Evolutionary conservation across 2,329 filamentous ascomycete genomes (phyloP).

Genomic region (Aureobasidium uvarum): DNA sequence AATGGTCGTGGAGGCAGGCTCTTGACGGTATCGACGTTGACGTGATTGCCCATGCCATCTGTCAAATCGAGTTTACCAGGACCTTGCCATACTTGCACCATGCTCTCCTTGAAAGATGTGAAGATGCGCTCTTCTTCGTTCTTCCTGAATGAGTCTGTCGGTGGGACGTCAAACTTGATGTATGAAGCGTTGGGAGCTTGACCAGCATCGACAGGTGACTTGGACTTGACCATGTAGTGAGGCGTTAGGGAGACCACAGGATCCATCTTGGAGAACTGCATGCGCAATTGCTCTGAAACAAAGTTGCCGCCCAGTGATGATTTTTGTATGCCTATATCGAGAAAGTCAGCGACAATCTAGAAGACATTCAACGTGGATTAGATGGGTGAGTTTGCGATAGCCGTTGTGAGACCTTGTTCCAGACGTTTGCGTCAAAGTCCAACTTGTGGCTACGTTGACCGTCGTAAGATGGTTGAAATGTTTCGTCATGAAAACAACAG

Average conservation of each 20-base stretch:
- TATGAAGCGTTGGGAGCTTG: slow-evolving; percentile 73
- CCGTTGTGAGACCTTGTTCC: not conserved
- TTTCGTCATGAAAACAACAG: not conserved
- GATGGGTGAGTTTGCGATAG: not conserved
- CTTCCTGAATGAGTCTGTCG: slow-evolving; percentile 68
- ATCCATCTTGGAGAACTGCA: slow-evolving; percentile 66
- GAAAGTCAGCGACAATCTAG: not conserved
- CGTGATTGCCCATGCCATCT: slow-evolving; percentile 47
- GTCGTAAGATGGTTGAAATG: slow-evolving; percentile 28
- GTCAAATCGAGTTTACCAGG: slow-evolving; percentile 62
- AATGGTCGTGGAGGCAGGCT: slow-evolving; percentile 79
- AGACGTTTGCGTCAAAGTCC: not conserved
- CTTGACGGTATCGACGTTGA: slow-evolving; percentile 73
- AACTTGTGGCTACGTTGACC: slow-evolving; percentile 27
- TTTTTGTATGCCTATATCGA: slow-evolving; percentile 65
- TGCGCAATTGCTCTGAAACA: slow-evolving; percentile 82
- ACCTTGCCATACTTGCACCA: slow-evolving; percentile 89
- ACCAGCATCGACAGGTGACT: slow-evolving; percentile 83
- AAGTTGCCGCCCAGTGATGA: slow-evolving; percentile 86
- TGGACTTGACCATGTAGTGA: slow-evolving; percentile 83
- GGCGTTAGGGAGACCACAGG: slow-evolving; percentile 75
- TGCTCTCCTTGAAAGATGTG: slow-evolving; percentile 96
- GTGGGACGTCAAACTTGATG: slow-evolving; percentile 63
- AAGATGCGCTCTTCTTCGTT: slow-evolving; percentile 91
- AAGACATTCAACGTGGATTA: slow-evolving; percentile 10